Conservation (phyloP, 2,329 filamentous ascomycete genomes). For the Cordyceps cateniannulata region DNA sequence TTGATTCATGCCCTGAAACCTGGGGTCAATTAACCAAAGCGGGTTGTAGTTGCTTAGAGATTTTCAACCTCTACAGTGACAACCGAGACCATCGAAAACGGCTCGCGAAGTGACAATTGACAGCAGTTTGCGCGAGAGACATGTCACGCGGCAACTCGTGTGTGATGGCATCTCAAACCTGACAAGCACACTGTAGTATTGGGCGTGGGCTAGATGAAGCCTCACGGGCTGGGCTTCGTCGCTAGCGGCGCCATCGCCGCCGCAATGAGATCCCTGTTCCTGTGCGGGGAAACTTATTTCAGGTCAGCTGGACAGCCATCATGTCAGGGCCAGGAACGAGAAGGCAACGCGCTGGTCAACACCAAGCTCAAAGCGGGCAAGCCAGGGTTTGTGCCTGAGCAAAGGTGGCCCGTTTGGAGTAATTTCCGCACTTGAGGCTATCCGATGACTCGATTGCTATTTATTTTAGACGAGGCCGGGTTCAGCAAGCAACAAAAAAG, state of each 20-base stretch:
- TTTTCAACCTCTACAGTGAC: no score
- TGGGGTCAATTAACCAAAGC: no score
- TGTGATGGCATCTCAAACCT: not conserved
- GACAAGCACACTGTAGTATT: not conserved
- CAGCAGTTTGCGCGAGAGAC: not conserved
- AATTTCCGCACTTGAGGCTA: conserved; percentile 2
- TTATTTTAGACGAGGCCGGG: not conserved
- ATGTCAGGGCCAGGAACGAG: conserved; percentile 11
- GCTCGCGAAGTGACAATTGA: not conserved
- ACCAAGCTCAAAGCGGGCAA: conserved; percentile 7
- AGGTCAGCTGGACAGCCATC: conserved; percentile 12
- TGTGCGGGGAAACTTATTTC: not conserved
- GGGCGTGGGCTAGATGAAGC: not conserved
- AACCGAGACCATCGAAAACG: not conserved
- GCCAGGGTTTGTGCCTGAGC: not conserved
- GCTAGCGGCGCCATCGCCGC: no score
- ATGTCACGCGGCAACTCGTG: not conserved
- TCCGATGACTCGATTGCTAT: not conserved
- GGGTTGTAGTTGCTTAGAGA: no score
- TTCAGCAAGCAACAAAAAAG: no score
- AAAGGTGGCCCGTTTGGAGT: not conserved
- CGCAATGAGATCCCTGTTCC: not conserved
- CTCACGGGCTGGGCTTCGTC: no score
- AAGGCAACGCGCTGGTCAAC: not conserved
- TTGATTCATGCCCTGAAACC: no score